Conservation (phyloP, 495 filamentous ascomycete species). For the Filosporella fistucella region DNA sequence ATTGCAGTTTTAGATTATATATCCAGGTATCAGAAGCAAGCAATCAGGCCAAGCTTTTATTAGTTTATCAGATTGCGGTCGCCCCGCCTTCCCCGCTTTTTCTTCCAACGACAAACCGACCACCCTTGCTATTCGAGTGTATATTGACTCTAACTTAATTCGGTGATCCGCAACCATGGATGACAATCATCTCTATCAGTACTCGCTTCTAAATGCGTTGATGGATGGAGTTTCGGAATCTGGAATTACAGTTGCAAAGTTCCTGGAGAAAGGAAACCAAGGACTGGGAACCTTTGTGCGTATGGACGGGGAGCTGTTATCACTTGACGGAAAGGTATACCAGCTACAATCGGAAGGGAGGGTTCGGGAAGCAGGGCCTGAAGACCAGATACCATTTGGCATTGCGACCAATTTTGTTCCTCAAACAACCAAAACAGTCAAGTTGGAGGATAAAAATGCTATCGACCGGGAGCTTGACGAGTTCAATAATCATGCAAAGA, state of each 20-base stretch:
- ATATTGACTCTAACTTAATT: too few relatives aligned
- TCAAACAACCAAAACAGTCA: background rate
- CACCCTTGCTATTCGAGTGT: too few relatives aligned
- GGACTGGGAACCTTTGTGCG: background rate
- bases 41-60: too few relatives aligned
- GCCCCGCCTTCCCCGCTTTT: too few relatives aligned
- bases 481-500: background rate
- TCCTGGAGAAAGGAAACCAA: constrained; percentile 1
- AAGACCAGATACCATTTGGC: background rate
- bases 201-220: background rate
- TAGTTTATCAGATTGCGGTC: too few relatives aligned
- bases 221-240: background rate
- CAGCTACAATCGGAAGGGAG: background rate
- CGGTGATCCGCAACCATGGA: background rate
- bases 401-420: background rate
- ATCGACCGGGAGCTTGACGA: background rate
- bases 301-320: background rate
- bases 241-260: background rate
- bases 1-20: too few relatives aligned
- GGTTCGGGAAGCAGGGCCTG: background rate
- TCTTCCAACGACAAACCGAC: too few relatives aligned
- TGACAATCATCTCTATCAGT: background rate
- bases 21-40: too few relatives aligned
- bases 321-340: background rate
- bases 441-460: background rate